Percentiles rank a stretch among this genome's conserved stretches.
Evolutionary conservation across 1,284 basidiomycete species (phyloP).

Genomic region (Irpex rosettiformis): DNA sequence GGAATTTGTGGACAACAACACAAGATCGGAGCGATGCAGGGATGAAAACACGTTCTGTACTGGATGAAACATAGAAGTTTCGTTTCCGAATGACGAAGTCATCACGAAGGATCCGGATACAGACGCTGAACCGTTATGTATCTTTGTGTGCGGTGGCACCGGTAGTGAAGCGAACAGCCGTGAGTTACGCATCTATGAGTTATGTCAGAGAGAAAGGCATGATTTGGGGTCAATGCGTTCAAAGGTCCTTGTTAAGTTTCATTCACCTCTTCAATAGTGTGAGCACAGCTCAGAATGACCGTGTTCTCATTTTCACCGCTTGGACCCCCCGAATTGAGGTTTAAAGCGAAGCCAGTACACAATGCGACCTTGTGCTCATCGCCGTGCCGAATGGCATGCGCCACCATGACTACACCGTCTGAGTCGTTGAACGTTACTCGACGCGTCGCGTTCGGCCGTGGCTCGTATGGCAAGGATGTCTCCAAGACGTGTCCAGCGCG

Average conservation of each 20-base stretch:
- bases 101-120: slow-evolving; percentile 46
- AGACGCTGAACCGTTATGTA: slow-evolving; percentile 17
- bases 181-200: slow-evolving; percentile 42
- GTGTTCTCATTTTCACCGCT: slow-evolving; percentile 21
- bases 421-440: slow-evolving; percentile 30
- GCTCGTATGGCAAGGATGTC: slow-evolving; percentile 47
- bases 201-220: not conserved
- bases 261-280: slow-evolving; percentile 62
- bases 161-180: slow-evolving; percentile 28
- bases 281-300: slow-evolving; percentile 60
- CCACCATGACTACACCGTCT: slow-evolving; percentile 50
- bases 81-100: slow-evolving; percentile 20
- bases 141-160: slow-evolving; percentile 13
- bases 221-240: not conserved
- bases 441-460: slow-evolving; percentile 35
- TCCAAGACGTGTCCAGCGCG: slow-evolving; percentile 42
- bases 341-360: slow-evolving; percentile 62
- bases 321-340: slow-evolving; percentile 26
- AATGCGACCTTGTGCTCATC: slow-evolving; percentile 49
- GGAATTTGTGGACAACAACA: slow-evolving; percentile 40
- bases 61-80: slow-evolving; percentile 35
- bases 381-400: slow-evolving; percentile 48
- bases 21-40: slow-evolving; percentile 58
- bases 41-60: slow-evolving; percentile 51
- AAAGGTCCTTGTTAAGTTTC: slow-evolving; percentile 5